Evolutionary conservation across 495 filamentous ascomycete genomes (phyloP).

Genomic region (Ramalina peruviana): DNA sequence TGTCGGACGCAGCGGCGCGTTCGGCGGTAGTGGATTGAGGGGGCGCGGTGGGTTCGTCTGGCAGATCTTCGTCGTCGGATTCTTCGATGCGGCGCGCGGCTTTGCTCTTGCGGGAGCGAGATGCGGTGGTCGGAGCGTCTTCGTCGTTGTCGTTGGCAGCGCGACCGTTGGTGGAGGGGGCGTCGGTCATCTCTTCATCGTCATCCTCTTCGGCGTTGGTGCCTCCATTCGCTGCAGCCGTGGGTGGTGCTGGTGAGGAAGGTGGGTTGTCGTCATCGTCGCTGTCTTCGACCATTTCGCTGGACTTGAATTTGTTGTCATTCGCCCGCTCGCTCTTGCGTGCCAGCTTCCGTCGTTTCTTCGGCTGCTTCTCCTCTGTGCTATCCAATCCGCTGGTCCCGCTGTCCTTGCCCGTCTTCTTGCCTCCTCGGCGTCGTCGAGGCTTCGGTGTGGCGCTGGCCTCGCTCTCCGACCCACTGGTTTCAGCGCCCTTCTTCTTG

Average conservation of each 20-base stretch:
- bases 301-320: slow-evolving; percentile 68
- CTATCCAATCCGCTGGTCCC: slow-evolving; percentile 9
- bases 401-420: slow-evolving; percentile 10
- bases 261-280: slow-evolving; percentile 37
- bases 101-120: background rate
- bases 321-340: slow-evolving; percentile 25
- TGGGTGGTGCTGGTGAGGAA: slow-evolving; percentile 10
- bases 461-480: slow-evolving; percentile 28
- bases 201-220: slow-evolving; percentile 15
- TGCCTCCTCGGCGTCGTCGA: slow-evolving; percentile 19
- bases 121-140: background rate
- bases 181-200: slow-evolving; percentile 6
- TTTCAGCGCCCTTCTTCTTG: slow-evolving; percentile 50
- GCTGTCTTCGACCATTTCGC: slow-evolving; percentile 65
- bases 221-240: slow-evolving; percentile 23
- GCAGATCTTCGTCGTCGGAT: slow-evolving; percentile 1
- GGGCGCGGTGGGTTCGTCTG: background rate
- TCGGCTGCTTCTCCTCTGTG: slow-evolving; percentile 33
- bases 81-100: slow-evolving; percentile 5
- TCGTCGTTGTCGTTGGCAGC: background rate
- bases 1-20: background rate
- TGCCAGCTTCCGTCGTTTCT: slow-evolving; percentile 43
- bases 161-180: background rate
- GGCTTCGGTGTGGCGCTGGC: slow-evolving; percentile 25
- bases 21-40: background rate